Base-by-base conservation (phyloP, 1,139 yeast genomes). In the Debaryomycetaceae sp. region DNA sequence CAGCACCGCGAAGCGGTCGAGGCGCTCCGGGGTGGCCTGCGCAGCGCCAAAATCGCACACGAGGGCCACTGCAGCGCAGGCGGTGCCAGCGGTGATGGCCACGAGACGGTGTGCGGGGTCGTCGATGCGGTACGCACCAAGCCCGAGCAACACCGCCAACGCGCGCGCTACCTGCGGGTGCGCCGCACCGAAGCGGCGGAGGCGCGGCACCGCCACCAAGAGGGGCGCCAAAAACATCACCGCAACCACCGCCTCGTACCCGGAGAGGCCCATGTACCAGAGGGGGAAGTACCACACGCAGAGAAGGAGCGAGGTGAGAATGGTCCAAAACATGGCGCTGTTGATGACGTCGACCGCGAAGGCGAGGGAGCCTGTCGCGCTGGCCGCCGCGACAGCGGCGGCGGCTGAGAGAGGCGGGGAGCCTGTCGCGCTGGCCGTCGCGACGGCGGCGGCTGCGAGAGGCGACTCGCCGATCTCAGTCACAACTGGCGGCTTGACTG, bases 191-290 rank as follows among this genome's bases (percentile, higher is more conserved):
- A 71, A 35, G 3, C 43, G 46, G 34, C 73, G 63, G 10, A 83
- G 28, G n/a, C 67, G 64, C 3, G 85, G 76, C 11, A 83, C 44
- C 3, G 58, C 51, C 25, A 86, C 60, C 2, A 86, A 28, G 11
- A 81, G 38, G 4, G 89, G 83, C 1, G 81, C 71, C 19, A 76
- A 39, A 26, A 82, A 65, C 16, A 78, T 61, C 3, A 78, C 51
- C 9, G 56, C 39, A 29, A 86, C 65, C 2, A 78, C 72, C 0
- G 83, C 83, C 56, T 91, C 98, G 52, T 83, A 88, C 3, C 98
- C 98, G 2, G 95, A 83, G 35, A 91, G 81, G 6, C 97, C 97
- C 97, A 91, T 88, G 51, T 83, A 76, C 98, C 98, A 91, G 39
- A 91, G 67, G 12, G 98, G 98, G 67, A 91, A 91, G 61, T 84